These are phyloP conservation scores for Lipomyces orientalis DNA, from an alignment of 805 yeast species.

Conservation along the genomic window DNA sequence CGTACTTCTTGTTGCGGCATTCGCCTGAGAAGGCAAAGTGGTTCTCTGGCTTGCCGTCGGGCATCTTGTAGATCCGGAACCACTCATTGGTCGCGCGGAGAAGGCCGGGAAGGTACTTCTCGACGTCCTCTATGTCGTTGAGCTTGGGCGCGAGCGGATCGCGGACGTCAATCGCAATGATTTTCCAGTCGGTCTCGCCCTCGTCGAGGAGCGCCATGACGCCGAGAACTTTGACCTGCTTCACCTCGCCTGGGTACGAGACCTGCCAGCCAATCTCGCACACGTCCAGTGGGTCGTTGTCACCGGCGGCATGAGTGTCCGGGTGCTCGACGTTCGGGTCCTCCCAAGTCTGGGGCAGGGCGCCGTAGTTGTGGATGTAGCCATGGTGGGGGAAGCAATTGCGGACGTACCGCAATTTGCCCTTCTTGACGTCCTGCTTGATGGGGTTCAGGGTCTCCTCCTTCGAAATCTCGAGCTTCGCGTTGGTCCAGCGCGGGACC, in stretches of 20 bases:
- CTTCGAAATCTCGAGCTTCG: constrained; percentile 80
- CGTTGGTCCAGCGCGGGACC: constrained; percentile 98
- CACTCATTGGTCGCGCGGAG: constrained; percentile 94
- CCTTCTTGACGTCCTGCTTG: constrained; percentile 96
- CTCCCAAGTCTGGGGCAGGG: constrained; percentile 99
- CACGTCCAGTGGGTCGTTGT: constrained; percentile 93
- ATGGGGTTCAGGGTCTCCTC: constrained; percentile 88
- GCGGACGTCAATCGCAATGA: constrained; percentile 82
- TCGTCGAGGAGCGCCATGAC: constrained; percentile 95
- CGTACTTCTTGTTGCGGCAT: constrained; percentile 84
- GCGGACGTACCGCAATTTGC: constrained; percentile 80
- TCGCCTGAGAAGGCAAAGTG: constrained; percentile 96
- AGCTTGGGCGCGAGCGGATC: constrained; percentile 90
- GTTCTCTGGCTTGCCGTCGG: constrained; percentile 97
- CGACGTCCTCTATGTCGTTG: constrained; percentile 90
- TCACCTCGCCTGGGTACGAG: constrained; percentile 69
- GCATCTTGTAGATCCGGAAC: constrained; percentile 97
- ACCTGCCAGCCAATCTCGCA: constrained; percentile 81
- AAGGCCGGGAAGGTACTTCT: constrained; percentile 86
- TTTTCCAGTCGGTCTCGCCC: constrained; percentile 98
- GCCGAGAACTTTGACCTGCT: constrained; percentile 90
- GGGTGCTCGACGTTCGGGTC: constrained; percentile 69
- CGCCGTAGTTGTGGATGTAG: constrained; percentile 95
- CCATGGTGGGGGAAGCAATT: constrained; percentile 99
- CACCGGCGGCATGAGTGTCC: constrained; percentile 68